These are phyloP conservation scores for Claviceps fusiformis DNA, from an alignment of 2,329 filamentous ascomycete genomes.

Conservation along the genomic window DNA sequence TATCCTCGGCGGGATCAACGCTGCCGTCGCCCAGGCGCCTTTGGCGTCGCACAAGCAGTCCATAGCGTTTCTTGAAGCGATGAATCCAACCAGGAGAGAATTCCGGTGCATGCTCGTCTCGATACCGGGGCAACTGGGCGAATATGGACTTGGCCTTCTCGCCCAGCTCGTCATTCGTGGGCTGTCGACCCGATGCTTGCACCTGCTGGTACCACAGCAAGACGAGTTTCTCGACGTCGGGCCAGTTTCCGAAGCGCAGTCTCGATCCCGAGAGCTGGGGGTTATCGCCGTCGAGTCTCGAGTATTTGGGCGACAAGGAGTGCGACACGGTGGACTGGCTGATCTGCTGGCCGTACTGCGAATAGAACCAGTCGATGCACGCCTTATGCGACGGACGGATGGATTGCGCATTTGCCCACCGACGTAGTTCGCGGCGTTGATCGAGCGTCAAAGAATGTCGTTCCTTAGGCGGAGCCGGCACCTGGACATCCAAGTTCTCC, in stretches of 20 bases:
- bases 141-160: conserved; percentile 50
- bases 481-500: neutral
- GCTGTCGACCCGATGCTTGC: conserved; percentile 38
- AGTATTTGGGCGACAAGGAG: conserved; percentile 48
- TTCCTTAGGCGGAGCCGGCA: conserved; percentile 24
- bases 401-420: conserved; percentile 44
- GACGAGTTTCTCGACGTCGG: conserved; percentile 46
- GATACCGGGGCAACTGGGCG: conserved; percentile 43
- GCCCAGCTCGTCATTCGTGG: conserved; percentile 48
- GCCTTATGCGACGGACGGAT: conserved; percentile 45
- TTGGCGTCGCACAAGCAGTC: conserved; percentile 42
- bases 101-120: conserved; percentile 44
- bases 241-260: conserved; percentile 50
- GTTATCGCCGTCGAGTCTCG: conserved; percentile 44
- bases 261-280: conserved; percentile 49
- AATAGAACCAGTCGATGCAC: conserved; percentile 50
- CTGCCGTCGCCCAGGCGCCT: conserved; percentile 35
- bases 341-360: conserved; percentile 44
- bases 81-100: conserved; percentile 53
- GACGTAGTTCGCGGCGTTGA: conserved; percentile 45
- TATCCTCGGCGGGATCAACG: conserved; percentile 37
- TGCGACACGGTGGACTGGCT: conserved; percentile 51
- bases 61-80: conserved; percentile 50
- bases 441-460: conserved; percentile 48
- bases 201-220: conserved; percentile 41